Evolutionary conservation across 106 monocot species (phyloP), one percentile per base, ranked within the genome.

Genomic region (Dendrobium nobile): DNA sequence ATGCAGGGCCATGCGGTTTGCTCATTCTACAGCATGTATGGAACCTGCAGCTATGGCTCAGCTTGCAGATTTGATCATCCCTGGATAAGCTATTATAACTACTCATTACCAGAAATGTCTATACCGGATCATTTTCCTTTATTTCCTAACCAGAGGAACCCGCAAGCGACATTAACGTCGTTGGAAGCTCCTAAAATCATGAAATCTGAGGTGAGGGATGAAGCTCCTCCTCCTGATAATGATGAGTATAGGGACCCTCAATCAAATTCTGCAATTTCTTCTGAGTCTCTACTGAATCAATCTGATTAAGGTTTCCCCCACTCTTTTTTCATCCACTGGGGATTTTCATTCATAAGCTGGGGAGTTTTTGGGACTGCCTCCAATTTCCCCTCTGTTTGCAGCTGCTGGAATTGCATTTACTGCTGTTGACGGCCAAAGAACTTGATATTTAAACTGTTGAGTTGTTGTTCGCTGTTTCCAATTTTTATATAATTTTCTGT

Each of bases 21-120:
- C 81, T 77, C 84, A 10, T 86, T 77, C 75, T 93, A 89, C 43
- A 87, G 64, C 7, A 79, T 67, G 40, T 85, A 85, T 77, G 89
- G 91, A 78, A 84, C 22, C 47, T 93, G 93, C 88, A 93, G 82
- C 58, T 93, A 84, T 78, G 93, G 93, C 75, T 37, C 89, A 47
- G 81, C 80, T 61, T 93, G 93, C 86, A 93, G 86, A 86, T 93
- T 72, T 64, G 91, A 93, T 85, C 93, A 93, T 74, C 91, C 91
- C 18, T 28, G 82, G 26, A 31, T 80, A 43, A 84, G 90, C 79
- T 92, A 79, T 40, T 93, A 85, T 70, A 87, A 85, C 80, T 88
- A 90, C 47, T 20, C 67, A 3, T 37, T 79, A 6, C 79, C 89
- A 47, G 31, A 84, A 10, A 10, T 83, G 40, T 74, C 87, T 56